phyloP scores from a whole-genome alignment of 352 stramenopile species.

The Globisporangium okanoganense region DNA sequence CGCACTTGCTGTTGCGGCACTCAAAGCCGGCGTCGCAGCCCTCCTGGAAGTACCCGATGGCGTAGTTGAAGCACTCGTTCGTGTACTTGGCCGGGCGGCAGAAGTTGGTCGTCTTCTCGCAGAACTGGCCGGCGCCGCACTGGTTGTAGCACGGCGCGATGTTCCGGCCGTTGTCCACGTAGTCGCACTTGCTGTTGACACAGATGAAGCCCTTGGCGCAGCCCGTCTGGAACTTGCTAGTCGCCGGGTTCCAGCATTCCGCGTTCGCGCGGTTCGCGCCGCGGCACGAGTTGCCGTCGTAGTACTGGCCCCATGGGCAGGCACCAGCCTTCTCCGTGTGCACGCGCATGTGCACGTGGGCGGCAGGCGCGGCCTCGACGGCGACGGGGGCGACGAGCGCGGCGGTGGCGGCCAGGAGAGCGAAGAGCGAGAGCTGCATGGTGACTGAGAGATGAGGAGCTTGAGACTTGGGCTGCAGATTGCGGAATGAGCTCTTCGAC shows the following conservation, averaged over 20 bases:
- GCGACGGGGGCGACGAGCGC: neutral
- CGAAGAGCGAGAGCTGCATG: constrained; percentile 12
- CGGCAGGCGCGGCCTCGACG: neutral
- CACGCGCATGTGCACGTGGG: constrained; percentile 11
- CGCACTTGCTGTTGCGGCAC: constrained; percentile 15
- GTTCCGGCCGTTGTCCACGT: neutral
- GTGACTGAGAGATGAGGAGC: neutral
- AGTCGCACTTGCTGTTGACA: constrained; percentile 5
- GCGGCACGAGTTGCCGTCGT: neutral
- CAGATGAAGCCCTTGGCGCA: constrained; percentile 6
- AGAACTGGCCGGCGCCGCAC: constrained; percentile 1
- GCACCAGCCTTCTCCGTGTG: constrained; percentile 8
- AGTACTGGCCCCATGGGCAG: neutral
- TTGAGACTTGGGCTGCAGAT: neutral
- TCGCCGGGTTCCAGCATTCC: constrained; percentile 2
- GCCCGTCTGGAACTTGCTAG: neutral
- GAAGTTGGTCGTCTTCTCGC: constrained; percentile 9
- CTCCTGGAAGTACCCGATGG: constrained; percentile 9
- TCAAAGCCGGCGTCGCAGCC: constrained; percentile 8
- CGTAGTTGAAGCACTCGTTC: constrained; percentile 14
- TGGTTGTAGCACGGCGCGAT: constrained; percentile 1
- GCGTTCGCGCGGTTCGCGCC: neutral
- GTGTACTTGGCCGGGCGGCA: constrained; percentile 4
- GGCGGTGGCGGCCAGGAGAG: constrained; percentile 2
- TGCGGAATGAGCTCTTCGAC: constrained; percentile 11